phyloP scores from a whole-genome alignment of 768 basidiomycete species.

The Pleurotus djamor region DNA sequence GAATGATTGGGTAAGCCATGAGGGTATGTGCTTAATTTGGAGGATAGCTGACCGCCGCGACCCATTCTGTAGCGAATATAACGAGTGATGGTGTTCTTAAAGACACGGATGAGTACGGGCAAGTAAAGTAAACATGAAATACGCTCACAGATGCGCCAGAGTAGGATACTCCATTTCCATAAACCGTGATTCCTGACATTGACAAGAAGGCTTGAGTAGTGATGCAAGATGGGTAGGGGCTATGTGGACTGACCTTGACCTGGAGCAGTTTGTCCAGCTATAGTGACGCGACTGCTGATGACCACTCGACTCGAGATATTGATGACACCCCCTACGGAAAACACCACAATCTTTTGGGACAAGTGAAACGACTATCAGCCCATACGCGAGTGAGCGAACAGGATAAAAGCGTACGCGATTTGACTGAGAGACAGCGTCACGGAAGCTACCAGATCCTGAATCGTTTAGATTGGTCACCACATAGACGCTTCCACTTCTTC shows the following conservation, averaged over 20 bases:
- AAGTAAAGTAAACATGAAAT: not conserved
- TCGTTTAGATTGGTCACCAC: slow-evolving; percentile 31
- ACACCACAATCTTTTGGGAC: slow-evolving; percentile 24
- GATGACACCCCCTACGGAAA: slow-evolving; percentile 30
- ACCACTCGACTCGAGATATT: slow-evolving; percentile 26
- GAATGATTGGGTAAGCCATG: not conserved
- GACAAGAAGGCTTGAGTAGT: not conserved
- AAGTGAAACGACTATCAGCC: not conserved
- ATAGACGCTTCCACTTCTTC: slow-evolving; percentile 28
- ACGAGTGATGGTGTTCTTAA: slow-evolving; percentile 23
- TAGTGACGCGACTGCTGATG: slow-evolving; percentile 25
- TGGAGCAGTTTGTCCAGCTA: slow-evolving; percentile 33
- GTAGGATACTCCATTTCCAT: slow-evolving; percentile 30
- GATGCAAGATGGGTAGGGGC: not conserved
- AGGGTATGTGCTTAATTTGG: not conserved
- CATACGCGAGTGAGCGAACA: not conserved
- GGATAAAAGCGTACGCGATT: slow-evolving; percentile 17
- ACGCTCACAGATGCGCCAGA: slow-evolving; percentile 17
- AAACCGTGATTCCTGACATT: slow-evolving; percentile 25
- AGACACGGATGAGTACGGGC: not conserved
- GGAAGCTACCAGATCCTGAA: slow-evolving; percentile 30
- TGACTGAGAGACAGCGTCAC: slow-evolving; percentile 29
- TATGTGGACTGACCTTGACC: slow-evolving; percentile 18
- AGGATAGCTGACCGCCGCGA: slow-evolving; percentile 15
- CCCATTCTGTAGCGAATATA: slow-evolving; percentile 29